Evolutionary conservation across 768 basidiomycete genomes (phyloP).

Genomic region (Mrakia gelida): DNA sequence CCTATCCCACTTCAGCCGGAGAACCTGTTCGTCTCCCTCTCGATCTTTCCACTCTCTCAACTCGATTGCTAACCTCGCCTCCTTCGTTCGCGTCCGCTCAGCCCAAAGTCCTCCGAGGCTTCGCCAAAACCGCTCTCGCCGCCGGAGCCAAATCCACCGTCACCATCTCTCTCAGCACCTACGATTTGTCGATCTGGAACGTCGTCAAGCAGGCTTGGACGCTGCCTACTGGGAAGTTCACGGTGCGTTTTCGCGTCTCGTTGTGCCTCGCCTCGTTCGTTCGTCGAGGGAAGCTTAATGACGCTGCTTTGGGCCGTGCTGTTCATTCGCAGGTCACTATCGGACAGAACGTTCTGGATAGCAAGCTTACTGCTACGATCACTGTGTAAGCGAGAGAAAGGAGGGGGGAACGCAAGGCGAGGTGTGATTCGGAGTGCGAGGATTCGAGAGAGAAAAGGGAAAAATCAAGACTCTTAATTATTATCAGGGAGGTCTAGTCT

Average conservation of each 20-base stretch:
- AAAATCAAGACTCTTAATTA: no score
- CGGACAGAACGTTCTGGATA: neutral
- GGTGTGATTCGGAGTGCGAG: neutral
- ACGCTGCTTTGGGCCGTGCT: no score
- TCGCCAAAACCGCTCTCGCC: conserved; percentile 22
- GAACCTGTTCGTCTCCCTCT: neutral
- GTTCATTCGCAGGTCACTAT: neutral
- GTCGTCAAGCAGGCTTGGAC: neutral
- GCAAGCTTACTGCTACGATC: neutral
- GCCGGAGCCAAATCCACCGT: neutral
- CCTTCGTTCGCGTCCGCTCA: neutral
- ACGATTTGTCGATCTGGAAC: conserved; percentile 4
- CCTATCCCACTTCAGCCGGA: conserved; percentile 27
- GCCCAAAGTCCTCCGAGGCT: conserved; percentile 35
- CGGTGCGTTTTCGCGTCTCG: neutral
- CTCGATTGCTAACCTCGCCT: neutral
- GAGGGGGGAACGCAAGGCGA: neutral
- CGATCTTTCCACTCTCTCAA: neutral
- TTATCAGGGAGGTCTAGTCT: no score
- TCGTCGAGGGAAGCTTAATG: no score
- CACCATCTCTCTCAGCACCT: neutral
- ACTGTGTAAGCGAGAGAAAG: neutral
- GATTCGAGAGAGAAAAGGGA: neutral
- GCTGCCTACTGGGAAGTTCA: conserved; percentile 17
- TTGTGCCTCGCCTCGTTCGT: no score